Conservation (phyloP, 768 basidiomycete species). For the Suillus plorans region DNA sequence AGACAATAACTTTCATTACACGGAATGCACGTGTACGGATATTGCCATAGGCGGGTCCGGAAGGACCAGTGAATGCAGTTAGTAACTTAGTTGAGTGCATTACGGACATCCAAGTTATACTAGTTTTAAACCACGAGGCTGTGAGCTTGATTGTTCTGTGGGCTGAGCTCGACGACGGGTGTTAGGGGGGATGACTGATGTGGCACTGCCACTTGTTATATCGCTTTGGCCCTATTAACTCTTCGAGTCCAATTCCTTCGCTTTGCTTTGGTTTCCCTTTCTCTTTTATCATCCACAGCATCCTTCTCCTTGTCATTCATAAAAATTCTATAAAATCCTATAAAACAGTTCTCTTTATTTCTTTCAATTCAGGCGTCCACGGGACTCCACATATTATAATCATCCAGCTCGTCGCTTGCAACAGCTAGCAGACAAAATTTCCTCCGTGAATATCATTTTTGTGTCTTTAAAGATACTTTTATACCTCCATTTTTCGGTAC, state of each 20-base stretch:
- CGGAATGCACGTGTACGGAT: not conserved
- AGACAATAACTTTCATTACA: not conserved
- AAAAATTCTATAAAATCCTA: constrained; percentile 10
- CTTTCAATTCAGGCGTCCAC: constrained; percentile 11
- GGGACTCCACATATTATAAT: constrained; percentile 20
- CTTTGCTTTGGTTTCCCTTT: constrained; percentile 33
- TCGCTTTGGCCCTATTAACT: not conserved
- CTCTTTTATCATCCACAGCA: constrained; percentile 14
- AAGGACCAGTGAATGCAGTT: not conserved
- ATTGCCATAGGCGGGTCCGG: not conserved
- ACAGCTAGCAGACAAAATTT: constrained; percentile 10
- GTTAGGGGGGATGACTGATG: not conserved
- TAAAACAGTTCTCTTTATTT: constrained; percentile 16
- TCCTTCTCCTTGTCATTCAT: constrained; percentile 13
- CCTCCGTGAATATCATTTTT: constrained; percentile 5
- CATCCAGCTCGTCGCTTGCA: constrained; percentile 8
- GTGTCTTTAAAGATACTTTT: constrained; percentile 15
- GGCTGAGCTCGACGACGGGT: not conserved
- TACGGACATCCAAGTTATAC: not conserved
- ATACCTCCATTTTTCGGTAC: constrained; percentile 8
- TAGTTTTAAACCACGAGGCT: not conserved
- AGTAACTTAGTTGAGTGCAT: not conserved
- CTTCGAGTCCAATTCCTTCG: constrained; percentile 1
- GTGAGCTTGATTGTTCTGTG: not conserved
- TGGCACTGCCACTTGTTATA: constrained; percentile 8